These are phyloP conservation scores for Dictyostelium brefeldianum DNA, from an alignment of 78 protist genomes.

Conservation along the genomic window DNA sequence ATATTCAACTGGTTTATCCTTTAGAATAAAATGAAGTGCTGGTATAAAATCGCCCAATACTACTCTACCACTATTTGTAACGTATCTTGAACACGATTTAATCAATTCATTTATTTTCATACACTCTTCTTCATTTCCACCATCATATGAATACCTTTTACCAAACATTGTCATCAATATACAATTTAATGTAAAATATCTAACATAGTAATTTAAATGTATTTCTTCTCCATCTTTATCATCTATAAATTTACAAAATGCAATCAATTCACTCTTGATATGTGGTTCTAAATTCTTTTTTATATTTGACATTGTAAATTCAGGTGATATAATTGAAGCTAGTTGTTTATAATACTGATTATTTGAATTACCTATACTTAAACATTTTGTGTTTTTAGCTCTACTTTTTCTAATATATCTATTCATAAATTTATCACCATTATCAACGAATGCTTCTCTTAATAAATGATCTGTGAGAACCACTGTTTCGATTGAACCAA, in stretches of 20 bases:
- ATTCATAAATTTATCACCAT: not conserved
- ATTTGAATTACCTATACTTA: conserved; percentile 18
- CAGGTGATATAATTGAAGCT: not conserved
- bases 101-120: not conserved
- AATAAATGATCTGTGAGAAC: not conserved
- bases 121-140: not conserved
- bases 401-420: conserved; percentile 7
- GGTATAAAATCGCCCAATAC: conserved; percentile 30
- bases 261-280: not conserved
- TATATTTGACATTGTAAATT: not conserved
- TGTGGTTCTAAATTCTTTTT: not conserved
- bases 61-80: not conserved
- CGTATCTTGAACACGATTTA: not conserved
- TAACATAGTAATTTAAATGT: not conserved
- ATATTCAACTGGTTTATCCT: conserved; percentile 18
- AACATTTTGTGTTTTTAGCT: not conserved
- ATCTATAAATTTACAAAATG: not conserved
- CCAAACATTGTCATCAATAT: not conserved
- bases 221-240: not conserved
- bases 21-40: not conserved
- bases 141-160: not conserved
- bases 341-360: conserved; percentile 14
- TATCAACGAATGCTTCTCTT: not conserved
- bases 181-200: not conserved
- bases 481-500: not conserved